Percentiles rank a stretch among this genome's conserved stretches.
Evolutionary conservation across 1,139 yeast genomes (phyloP).

Genomic region (Saccharomycopsis phalli): DNA sequence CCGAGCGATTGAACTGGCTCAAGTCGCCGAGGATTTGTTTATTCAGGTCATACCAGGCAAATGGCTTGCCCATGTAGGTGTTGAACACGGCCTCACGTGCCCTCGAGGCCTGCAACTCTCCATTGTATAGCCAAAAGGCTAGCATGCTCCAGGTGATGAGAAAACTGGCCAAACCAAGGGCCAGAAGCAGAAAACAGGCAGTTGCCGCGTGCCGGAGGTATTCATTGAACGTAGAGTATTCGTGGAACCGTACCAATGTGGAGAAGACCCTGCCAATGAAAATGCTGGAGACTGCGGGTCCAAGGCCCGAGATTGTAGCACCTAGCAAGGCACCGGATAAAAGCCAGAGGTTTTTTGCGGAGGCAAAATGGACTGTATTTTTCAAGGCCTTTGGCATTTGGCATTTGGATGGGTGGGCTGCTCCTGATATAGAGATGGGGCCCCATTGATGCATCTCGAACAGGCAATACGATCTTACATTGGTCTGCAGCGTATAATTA

Average conservation of each 20-base stretch:
- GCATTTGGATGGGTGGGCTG: no score
- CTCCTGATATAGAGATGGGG: no score
- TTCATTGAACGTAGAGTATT: conserved; percentile 24
- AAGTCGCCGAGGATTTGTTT: conserved; percentile 51
- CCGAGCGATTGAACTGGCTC: conserved; percentile 60
- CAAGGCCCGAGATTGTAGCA: conserved; percentile 38
- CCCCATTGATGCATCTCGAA: no score
- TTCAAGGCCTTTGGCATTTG: no score
- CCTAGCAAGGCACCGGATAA: no score
- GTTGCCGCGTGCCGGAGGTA: conserved; percentile 39
- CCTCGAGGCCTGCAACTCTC: conserved; percentile 59
- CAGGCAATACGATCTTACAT: no score
- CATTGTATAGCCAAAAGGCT: conserved; percentile 56
- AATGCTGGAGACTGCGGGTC: conserved; percentile 56
- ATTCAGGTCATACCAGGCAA: conserved; percentile 54
- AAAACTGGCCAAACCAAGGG: conserved; percentile 47
- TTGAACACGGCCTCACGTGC: conserved; percentile 40
- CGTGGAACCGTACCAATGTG: conserved; percentile 35
- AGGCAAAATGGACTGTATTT: no score
- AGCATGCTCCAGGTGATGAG: conserved; percentile 49
- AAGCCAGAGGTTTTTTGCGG: no score
- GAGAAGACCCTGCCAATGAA: conserved; percentile 59
- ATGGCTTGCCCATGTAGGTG: conserved; percentile 31
- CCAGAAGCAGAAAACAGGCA: conserved; percentile 45
- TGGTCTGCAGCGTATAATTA: no score